Conservation (phyloP, 73 alveolate species). For the Tetrahymena thermophila region DNA sequence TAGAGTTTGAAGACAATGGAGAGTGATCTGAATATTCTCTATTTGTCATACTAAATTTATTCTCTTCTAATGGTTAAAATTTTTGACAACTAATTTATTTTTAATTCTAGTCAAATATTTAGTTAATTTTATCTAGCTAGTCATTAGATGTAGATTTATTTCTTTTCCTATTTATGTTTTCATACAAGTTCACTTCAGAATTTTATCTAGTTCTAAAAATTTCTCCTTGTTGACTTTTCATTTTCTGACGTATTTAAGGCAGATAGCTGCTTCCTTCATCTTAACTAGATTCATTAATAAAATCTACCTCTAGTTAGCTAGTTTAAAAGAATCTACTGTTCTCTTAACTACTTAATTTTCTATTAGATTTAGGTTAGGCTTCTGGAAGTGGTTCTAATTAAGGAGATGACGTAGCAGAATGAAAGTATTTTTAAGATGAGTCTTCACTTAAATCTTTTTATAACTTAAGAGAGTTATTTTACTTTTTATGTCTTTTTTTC, state of each 20-base stretch:
- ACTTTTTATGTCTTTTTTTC: background rate
- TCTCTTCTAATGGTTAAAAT: background rate
- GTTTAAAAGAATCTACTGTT: background rate
- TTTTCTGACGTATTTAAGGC: background rate
- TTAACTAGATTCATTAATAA: background rate
- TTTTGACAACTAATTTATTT: background rate
- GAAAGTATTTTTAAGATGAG: background rate
- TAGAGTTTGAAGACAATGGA: background rate
- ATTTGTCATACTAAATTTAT: background rate
- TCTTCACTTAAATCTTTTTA: background rate
- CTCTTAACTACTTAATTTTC: background rate
- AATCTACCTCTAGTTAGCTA: background rate
- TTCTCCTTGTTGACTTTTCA: background rate
- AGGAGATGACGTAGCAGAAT: background rate
- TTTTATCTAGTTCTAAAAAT: background rate
- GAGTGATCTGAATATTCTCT: background rate
- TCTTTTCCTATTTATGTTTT: background rate
- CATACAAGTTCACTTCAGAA: background rate
- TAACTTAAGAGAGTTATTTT: background rate
- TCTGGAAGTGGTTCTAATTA: background rate
- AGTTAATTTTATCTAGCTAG: background rate
- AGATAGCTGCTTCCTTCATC: background rate
- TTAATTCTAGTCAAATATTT: too few relatives aligned
- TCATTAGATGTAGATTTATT: background rate
- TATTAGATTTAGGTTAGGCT: too few relatives aligned